Base-by-base conservation (phyloP, 805 yeast species). In the Candida odintsovae region DNA sequence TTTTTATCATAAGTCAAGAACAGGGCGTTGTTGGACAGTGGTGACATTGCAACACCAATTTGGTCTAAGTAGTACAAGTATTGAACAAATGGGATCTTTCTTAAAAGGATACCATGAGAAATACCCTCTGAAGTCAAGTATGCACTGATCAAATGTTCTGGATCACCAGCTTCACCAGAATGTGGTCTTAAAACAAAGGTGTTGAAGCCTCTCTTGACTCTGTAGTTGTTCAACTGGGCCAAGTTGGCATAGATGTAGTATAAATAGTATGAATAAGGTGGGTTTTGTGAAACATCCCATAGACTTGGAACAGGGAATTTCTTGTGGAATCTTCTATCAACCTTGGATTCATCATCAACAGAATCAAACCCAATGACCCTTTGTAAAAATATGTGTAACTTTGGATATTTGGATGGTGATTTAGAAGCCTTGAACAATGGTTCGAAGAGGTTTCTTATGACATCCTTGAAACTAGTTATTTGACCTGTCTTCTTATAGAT, bases 131-230 rank as follows among this genome's bases (percentile, higher is more conserved):
- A 82, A 1, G 94, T 80, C 58, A 94, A 68, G 59, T 86, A 94
- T 1, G 99, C 90, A 43, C 90, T 77, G 40, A 90, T 87, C 61
- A 95, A 73, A 70, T 94, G 99, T 61, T 94, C 98, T 1, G 98
- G 97, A 62, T 94, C 99, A 50, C 99, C 99, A n/a, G 99, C 99
- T 67, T 94, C 99, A 52, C 99, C 99, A 56, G 96, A 88, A 66
- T 94, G 99, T 4, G 99, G 99, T 59, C 99, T 78, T 57, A 94
- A 71, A n/a, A 89, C 95, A 67, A 94, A 83, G 0, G 97, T 90
- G 64, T 86, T 90, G 67, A 80, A 86, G 0, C 86, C 85, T 48
- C 90, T 76, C 48, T 71, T 74, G 29, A 73, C 69, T 67, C 99
- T 79, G 80, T 92, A 85, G 52, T 83, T 81, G 62, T 94, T 94